Evolutionary conservation across 2,329 filamentous ascomycete genomes (phyloP), one percentile per base, ranked within the genome.

Genomic region (Hymenoscyphus fraxineus): DNA sequence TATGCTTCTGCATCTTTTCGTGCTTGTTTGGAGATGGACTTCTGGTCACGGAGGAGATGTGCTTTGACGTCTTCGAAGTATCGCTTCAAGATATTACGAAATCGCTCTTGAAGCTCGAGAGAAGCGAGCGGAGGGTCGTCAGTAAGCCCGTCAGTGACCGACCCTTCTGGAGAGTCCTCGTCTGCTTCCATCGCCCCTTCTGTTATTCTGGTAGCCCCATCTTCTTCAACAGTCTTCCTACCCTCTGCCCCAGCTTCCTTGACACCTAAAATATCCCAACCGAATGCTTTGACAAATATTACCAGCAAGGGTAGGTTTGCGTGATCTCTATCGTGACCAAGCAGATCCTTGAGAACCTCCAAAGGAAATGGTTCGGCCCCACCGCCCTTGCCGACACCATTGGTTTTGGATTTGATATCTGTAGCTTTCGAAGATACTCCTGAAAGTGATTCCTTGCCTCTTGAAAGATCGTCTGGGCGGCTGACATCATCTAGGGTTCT

Each of bases 1-100:
- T 99, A 99, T 6, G 94, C 95, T 77, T 99, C 95, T 0, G 95
- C 94, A 78, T 99, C 99, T 71, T 94, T 93, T 68, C 93, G 91
- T 62, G 91, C 92, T 78, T 99, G 95, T 32, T 85, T 87, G 61
- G 88, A 85, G 51, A 99, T 88, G 51, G 90, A 89, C 76, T 96
- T 95, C 76, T 99, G 95, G 72, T 98, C 93, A n/a, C 91, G 89
- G 38, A 93, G 77, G 38, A 99, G 83, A 73, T 98, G 95, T 16
- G 84, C 82, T 74, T 96, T 97, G 69, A 98, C 91, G 74, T 97
- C 93, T 63, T 97, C 92, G 69, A 98, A 91, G 73, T 99, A 99
- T 39, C 91, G 88, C 65, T 84, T 89, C 35, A 99, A 80, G 38
- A 99, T 88, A 69, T 90, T 96, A 67, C 84, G 89, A 78, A 98